Percentiles rank a stretch among this genome's conserved stretches.
phyloP scores from a whole-genome alignment of 495 filamentous ascomycete species.

The Sabuloglossum arenarium region DNA sequence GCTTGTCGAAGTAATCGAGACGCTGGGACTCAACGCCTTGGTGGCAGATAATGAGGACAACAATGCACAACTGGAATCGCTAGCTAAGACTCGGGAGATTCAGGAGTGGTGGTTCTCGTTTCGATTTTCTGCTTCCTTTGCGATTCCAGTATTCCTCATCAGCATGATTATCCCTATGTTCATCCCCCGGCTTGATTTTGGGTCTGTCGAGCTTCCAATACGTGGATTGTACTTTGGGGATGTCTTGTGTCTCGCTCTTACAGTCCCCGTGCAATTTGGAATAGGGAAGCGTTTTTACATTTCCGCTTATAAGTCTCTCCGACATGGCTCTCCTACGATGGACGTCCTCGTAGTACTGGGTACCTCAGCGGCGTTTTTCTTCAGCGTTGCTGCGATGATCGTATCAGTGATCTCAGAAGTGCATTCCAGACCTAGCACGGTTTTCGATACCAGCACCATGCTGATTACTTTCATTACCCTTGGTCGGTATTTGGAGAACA shows the following conservation, averaged over 20 bases:
- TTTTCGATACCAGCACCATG: slow-evolving; percentile 98
- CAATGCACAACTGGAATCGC: slow-evolving; percentile 86
- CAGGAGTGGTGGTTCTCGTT: slow-evolving; percentile 78
- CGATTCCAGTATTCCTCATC: slow-evolving; percentile 77
- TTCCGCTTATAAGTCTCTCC: slow-evolving; percentile 75
- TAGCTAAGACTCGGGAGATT: slow-evolving; percentile 92
- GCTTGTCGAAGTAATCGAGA: slow-evolving; percentile 67
- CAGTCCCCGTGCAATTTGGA: slow-evolving; percentile 89
- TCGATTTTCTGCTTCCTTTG: slow-evolving; percentile 51
- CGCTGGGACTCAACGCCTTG: slow-evolving; percentile 64
- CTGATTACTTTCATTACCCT: slow-evolving; percentile 91
- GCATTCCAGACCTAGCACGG: slow-evolving; percentile 59
- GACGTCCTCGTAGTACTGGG: slow-evolving; percentile 89
- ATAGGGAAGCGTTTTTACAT: slow-evolving; percentile 85
- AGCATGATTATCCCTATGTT: slow-evolving; percentile 82
- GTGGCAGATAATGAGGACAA: slow-evolving; percentile 85
- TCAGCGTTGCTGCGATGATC: slow-evolving; percentile 74
- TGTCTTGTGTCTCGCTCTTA: slow-evolving; percentile 58
- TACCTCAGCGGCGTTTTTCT: slow-evolving; percentile 95
- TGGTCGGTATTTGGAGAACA: slow-evolving; percentile 81
- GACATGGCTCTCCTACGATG: slow-evolving; percentile 86
- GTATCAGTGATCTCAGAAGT: slow-evolving; percentile 49
- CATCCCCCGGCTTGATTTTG: slow-evolving; percentile 51
- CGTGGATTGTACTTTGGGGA: slow-evolving; percentile 79
- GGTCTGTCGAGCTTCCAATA: slow-evolving; percentile 33